Percentiles rank a stretch among this genome's conserved stretches.
Evolutionary conservation across 345 rosid species (phyloP).

Genomic region (Camelina laxa): DNA sequence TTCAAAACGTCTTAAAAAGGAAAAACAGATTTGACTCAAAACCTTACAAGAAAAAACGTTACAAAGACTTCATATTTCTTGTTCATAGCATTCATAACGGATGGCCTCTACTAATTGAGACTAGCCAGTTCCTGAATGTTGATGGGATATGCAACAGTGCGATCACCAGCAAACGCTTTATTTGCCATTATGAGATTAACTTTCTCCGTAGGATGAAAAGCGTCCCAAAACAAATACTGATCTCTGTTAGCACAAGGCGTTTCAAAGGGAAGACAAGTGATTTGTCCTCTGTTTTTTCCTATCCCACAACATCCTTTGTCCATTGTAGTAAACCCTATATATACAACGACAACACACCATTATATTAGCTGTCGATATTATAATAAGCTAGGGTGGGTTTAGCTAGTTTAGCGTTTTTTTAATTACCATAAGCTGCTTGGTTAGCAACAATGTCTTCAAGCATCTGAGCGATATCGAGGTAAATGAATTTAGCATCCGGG

Average conservation of each 20-base stretch:
- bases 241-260: conserved; percentile 80
- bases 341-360: background rate
- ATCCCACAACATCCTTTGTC: conserved; percentile 92
- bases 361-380: background rate
- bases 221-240: conserved; percentile 90
- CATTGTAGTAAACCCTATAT: conserved; percentile 68
- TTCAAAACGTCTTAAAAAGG: conserved; percentile 13
- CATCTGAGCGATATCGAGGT: conserved; percentile 63
- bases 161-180: conserved; percentile 70
- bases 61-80: conserved; percentile 1
- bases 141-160: conserved; percentile 63
- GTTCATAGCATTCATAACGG: background rate
- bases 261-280: conserved; percentile 91
- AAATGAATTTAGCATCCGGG: conserved; percentile 66
- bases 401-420: background rate
- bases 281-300: conserved; percentile 85
- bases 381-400: background rate
- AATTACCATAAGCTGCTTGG: conserved; percentile 63
- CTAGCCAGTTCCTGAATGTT: conserved; percentile 76
- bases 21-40: background rate
- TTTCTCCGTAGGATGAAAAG: conserved; percentile 91
- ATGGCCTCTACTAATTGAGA: conserved; percentile 44
- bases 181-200: conserved; percentile 80
- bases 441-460: conserved; percentile 63
- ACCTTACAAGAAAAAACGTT: background rate